These are phyloP conservation scores for Saccharum officinarum DNA, from an alignment of 176 grass and related monocot genomes.

Conservation along the genomic window DNA sequence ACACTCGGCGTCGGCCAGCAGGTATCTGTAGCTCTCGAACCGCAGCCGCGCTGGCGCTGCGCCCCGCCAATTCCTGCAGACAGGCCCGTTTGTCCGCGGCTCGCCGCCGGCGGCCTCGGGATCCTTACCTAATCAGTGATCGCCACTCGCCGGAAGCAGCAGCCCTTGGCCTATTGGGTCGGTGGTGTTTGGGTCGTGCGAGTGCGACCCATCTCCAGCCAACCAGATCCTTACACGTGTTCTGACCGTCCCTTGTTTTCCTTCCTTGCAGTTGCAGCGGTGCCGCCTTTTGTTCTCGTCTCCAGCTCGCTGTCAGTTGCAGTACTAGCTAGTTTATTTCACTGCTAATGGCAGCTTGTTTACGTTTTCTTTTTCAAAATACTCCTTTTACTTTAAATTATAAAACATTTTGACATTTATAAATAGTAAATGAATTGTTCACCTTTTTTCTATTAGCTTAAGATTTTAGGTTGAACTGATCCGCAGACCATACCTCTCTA, in stretches of 20 bases:
- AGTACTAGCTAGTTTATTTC: too few relatives aligned
- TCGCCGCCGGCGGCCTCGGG: slow-evolving; percentile 4
- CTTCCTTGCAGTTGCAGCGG: not conserved
- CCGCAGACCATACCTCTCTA: too few relatives aligned
- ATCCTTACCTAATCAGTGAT: not conserved
- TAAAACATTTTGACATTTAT: too few relatives aligned
- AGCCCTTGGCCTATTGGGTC: not conserved
- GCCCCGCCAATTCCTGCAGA: not conserved
- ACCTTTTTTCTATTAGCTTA: too few relatives aligned
- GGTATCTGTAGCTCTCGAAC: not conserved
- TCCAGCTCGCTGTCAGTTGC: too few relatives aligned
- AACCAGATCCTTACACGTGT: not conserved
- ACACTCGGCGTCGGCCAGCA: not conserved
- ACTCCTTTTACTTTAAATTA: not conserved
- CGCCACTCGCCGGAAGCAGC: not conserved
- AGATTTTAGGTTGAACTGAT: too few relatives aligned
- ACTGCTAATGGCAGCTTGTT: not conserved
- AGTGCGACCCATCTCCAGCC: not conserved
- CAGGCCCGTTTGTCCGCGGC: not conserved
- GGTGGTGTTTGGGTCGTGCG: not conserved
- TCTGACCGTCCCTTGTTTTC: not conserved
- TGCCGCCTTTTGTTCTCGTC: not conserved
- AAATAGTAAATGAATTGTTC: too few relatives aligned
- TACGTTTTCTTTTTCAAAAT: not conserved
- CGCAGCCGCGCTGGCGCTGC: not conserved